Evolutionary conservation across 179 eudicot species (phyloP), one percentile per base, ranked within the genome.

Genomic region (Spinacia oleracea): DNA sequence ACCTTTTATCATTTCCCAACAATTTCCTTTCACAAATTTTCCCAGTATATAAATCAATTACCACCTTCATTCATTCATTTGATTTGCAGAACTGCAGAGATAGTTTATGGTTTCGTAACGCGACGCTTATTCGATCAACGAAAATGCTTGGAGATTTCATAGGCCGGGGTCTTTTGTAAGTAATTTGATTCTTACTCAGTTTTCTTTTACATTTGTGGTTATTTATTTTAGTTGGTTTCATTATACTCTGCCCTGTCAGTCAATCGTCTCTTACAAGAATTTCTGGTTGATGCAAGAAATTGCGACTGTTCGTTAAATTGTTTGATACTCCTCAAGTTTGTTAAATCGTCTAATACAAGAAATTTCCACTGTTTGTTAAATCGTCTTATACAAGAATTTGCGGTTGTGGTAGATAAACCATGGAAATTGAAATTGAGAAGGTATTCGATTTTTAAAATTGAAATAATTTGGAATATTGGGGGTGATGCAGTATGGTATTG

Each of bases 141-240:
- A 88, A 82, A 81, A 94, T 94, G 98, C 84, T 92, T 84, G 98
- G 93, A n/a, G 94, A 91, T 46, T 85, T 94, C 80, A 81, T 94
- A 68, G 87, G 90, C 74, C 81, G 89, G 45, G 81, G 81, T 70
- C 94, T 92, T 75, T 76, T 94, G 98, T 94, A 92, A 64, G 94
- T 84, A 23, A 23, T 43, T n/a, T n/a, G 12, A 15, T n/a, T 29
- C 27, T 10, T 45, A 3, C 7, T 45, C n/a, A n/a, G 51, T 46
- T 46, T 10, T 46, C 0, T 12, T 15, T 46, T 46, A 16, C 11
- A 46, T 12, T 46, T 46, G 11, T 4, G 18, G 2, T 46, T 46
- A 46, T 46, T 46, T 2, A 15, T 46, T 46, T 46, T 15, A 46
- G 10, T 9, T 46, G 14, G 18, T 46, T 35, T 1, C 4, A 1